Conservation (phyloP, 208 protist species). For the Trypanosoma lewisi region DNA sequence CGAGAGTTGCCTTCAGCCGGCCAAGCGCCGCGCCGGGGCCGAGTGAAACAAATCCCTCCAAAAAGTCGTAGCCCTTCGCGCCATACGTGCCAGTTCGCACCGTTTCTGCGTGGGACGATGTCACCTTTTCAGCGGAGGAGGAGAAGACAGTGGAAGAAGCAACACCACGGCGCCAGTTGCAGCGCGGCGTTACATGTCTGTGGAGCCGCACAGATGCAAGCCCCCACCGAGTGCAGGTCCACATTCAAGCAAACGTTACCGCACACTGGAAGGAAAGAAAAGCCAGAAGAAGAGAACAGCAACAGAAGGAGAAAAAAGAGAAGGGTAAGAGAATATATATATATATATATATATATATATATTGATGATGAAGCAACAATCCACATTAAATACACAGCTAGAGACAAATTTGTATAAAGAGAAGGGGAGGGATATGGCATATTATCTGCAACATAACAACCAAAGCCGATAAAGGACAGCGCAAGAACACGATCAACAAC, state of each 20-base stretch:
- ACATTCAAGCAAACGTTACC: not conserved
- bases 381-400: too few relatives aligned
- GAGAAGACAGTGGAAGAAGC: too few relatives aligned
- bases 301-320: too few relatives aligned
- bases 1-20: conserved; percentile 18
- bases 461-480: too few relatives aligned
- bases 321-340: too few relatives aligned
- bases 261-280: too few relatives aligned
- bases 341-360: too few relatives aligned
- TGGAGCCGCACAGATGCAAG: not conserved
- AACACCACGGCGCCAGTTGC: conserved; percentile 1
- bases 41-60: conserved; percentile 41
- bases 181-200: not conserved
- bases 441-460: too few relatives aligned
- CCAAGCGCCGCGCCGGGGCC: conserved; percentile 28
- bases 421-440: too few relatives aligned
- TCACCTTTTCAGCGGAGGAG: not conserved
- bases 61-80: conserved; percentile 29
- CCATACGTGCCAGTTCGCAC: conserved; percentile 8
- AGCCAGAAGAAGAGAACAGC: too few relatives aligned
- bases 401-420: too few relatives aligned
- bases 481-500: not conserved
- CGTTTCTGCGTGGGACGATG: not conserved
- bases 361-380: too few relatives aligned
- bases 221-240: not conserved